Evolutionary conservation across 2,329 filamentous ascomycete genomes (phyloP).

Genomic region (Neurospora sp.): DNA sequence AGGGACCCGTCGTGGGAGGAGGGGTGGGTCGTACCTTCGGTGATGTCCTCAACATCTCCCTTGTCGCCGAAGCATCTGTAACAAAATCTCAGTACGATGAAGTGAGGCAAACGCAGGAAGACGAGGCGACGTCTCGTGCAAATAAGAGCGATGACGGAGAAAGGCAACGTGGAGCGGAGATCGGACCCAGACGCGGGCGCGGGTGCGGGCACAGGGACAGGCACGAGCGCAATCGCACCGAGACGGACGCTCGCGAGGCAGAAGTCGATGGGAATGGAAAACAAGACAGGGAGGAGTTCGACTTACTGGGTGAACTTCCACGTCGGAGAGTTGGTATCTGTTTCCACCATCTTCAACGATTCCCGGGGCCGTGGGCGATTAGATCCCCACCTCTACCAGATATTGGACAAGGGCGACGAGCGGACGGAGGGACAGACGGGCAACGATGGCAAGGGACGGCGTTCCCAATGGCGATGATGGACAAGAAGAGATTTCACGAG

Average conservation of each 20-base stretch:
- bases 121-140: background rate
- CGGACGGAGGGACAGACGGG: slow-evolving; percentile 1
- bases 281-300: slow-evolving; percentile 7
- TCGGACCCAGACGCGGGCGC: background rate
- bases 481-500: slow-evolving; percentile 7
- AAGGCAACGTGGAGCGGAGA: background rate
- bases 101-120: background rate
- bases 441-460: slow-evolving; percentile 1
- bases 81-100: slow-evolving; percentile 5
- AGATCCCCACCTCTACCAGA: slow-evolving; percentile 19
- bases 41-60: slow-evolving; percentile 97
- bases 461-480: background rate
- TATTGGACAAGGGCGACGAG: slow-evolving; percentile 7
- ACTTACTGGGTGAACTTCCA: slow-evolving; percentile 99
- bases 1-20: background rate
- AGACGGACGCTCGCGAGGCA: slow-evolving; percentile 5
- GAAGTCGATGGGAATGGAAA: slow-evolving; percentile 7
- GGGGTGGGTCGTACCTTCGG: slow-evolving; percentile 58
- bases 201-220: background rate
- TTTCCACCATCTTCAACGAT: slow-evolving; percentile 79
- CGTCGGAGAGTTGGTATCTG: slow-evolving; percentile 85
- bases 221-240: background rate
- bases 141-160: background rate
- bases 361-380: slow-evolving; percentile 16
- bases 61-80: slow-evolving; percentile 97